These are phyloP conservation scores for Dittrichia graveolens DNA, from an alignment of 129 eudicot species.

Conservation along the genomic window DNA sequence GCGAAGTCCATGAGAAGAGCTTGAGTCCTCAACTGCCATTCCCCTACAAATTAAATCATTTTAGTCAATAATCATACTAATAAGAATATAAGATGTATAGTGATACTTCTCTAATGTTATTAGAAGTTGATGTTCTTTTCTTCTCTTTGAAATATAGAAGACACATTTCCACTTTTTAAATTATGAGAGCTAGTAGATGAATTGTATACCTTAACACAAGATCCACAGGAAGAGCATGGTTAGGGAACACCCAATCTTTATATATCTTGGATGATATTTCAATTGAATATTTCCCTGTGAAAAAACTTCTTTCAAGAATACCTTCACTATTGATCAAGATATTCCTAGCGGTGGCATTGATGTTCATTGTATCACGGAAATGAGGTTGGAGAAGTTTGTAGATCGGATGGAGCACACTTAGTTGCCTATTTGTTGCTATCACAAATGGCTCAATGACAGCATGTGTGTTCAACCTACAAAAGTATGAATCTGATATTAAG, in stretches of 20 bases:
- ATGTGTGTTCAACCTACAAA: slow-evolving; percentile 61
- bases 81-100: no score
- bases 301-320: slow-evolving; percentile 44
- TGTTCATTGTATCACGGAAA: slow-evolving; percentile 55
- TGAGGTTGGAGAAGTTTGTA: slow-evolving; percentile 58
- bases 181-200: neutral
- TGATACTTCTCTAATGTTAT: no score
- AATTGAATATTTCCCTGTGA: slow-evolving; percentile 46
- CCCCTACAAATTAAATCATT: slow-evolving; percentile 36
- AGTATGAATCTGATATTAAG: neutral
- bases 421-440: slow-evolving; percentile 54
- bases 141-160: neutral
- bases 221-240: slow-evolving; percentile 56
- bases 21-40: slow-evolving; percentile 57
- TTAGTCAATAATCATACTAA: neutral
- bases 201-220: slow-evolving; percentile 50
- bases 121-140: no score
- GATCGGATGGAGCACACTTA: slow-evolving; percentile 58
- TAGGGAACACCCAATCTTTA: no score
- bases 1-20: slow-evolving; percentile 42
- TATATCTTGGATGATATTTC: no score
- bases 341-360: slow-evolving; percentile 50
- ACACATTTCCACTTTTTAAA: neutral
- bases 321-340: slow-evolving; percentile 51
- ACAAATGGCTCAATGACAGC: slow-evolving; percentile 59